Base-by-base conservation (phyloP, 352 stramenopile species). In the Globisporangium mamillatum region DNA sequence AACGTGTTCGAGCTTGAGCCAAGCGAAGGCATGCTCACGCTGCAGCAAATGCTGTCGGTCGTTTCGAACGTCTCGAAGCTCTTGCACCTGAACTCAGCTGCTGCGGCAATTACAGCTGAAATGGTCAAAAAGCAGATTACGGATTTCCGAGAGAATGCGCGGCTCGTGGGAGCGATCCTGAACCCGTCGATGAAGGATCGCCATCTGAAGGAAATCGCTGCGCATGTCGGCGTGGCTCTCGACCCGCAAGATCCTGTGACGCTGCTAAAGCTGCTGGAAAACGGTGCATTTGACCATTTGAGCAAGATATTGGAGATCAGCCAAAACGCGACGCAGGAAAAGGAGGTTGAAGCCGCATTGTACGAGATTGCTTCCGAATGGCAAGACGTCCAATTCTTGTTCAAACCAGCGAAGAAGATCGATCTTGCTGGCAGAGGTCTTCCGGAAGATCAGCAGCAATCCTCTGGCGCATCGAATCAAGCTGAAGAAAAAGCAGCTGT, bases 91-190 rank as follows among this genome's bases (percentile, higher is more conserved):
- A 90, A 83, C 24, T 88, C 74, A 0, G 81, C 83, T 3, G 77
- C 75, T 1, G 81, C 87, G 0, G 81, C 82, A 7, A 81, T 91
- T 56, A 91, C 83, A 0, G 81, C 86, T 0, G 86, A 94, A 55
- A 74, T 89, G 53, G 69, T 93, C 24, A 87, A 89, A 54, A 94
- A 94, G 65, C 87, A 93, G 63, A 89, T 94, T 72, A 77, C 69
- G 0, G 86, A 94, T 53, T 94, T 94, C 46, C 73, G 80, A 4
- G 85, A 92, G 54, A 87, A 88, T 16, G 71, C 84, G 9, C 76
- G 81, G 0, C 68, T 94, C 4, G 87, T 92, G 4, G 75, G 78
- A 1, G 82, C 86, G 1, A 88, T 94, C 59, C 59, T 88, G 41
- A 88, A 94, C 54, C 80, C 79, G 36, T 77, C 74, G 1, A 84